A percentile compares a stretch with the other conserved stretches of the same genome.
phyloP scores from a whole-genome alignment of 1,284 basidiomycete genomes.

The Wallemia mellicola region DNA sequence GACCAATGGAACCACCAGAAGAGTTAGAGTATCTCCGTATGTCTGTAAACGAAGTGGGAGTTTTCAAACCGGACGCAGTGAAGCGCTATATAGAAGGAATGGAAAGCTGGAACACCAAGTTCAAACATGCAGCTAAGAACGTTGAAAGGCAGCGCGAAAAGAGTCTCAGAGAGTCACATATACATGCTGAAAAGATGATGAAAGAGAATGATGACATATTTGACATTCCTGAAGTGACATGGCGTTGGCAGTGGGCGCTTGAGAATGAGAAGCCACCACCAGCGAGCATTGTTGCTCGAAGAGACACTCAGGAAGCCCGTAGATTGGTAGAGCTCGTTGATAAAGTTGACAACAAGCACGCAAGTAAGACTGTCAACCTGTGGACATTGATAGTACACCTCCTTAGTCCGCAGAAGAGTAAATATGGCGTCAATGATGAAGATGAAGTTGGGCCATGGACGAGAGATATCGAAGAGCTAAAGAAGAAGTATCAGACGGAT shows the following conservation, averaged over 20 bases:
- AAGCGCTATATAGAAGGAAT: conserved; percentile 6
- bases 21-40: conserved; percentile 36
- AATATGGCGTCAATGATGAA: not conserved
- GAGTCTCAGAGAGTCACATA: conserved; percentile 3
- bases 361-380: not conserved
- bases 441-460: not conserved
- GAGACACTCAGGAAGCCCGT: conserved; percentile 4
- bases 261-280: conserved; percentile 5
- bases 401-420: not conserved
- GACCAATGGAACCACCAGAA: conserved; percentile 40
- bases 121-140: conserved; percentile 3
- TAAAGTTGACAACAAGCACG: not conserved
- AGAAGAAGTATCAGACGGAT: not conserved
- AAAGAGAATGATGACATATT: conserved; percentile 3
- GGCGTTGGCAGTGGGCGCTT: conserved; percentile 1
- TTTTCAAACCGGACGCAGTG: conserved; percentile 20
- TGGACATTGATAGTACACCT: not conserved
- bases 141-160: conserved; percentile 5
- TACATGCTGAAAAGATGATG: conserved; percentile 2
- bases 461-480: not conserved
- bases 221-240: conserved; percentile 1
- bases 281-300: conserved; percentile 5
- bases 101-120: conserved; percentile 3
- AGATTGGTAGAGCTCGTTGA: not conserved
- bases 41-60: conserved; percentile 24